Evolutionary conservation across 495 filamentous ascomycete species (phyloP), one percentile per base, ranked within the genome.

Genomic region (Pyrenula massariospora): DNA sequence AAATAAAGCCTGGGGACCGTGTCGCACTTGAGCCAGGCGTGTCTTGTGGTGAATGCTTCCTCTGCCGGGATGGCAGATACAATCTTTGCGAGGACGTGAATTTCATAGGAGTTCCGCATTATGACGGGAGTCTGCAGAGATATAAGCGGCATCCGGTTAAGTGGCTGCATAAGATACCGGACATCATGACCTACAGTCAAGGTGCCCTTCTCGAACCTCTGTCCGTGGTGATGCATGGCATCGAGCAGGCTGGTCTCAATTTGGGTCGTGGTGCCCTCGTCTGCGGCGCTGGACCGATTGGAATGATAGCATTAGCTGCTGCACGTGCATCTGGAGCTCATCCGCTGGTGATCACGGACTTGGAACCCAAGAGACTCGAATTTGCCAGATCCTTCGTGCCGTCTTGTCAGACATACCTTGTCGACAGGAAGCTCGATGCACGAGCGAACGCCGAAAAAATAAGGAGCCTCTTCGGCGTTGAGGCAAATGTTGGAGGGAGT

Each of bases 51-150:
- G 60, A 73, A 50, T 94, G 89, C 66, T 72, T 76, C 8, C 70
- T 84, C 21, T 94, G 89, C 66, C 60, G 61, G n/a, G 73, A 75
- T 50, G 86, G 85, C 23, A 76, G 88, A 53, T 93, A 94, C 68
- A 95, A 94, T 68, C 87, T 95, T 71, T 95, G 89, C 76, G 74
- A 76, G 19, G 68, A 72, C 11, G 85, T 95, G 82, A 75, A 73
- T 52, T 95, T 95, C 70, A 76, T 87, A 52, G 85, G 82, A 64
- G 68, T 74, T 24, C 84, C 83, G 66, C 87, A 87, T 2, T 88
- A 94, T 61, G 88, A 94, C 70, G 89, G 89, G 15, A 93, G 88
- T 11, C 73, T 95, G 52, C 89, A 91, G 74, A 84, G 86, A 57
- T 75, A 77, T 56, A 83, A 91, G 36, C 87, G 86, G 63, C 88